Evolutionary conservation across 768 basidiomycete species (phyloP), one percentile per base, ranked within the genome.

Genomic region (Leccinum subgranulosum): DNA sequence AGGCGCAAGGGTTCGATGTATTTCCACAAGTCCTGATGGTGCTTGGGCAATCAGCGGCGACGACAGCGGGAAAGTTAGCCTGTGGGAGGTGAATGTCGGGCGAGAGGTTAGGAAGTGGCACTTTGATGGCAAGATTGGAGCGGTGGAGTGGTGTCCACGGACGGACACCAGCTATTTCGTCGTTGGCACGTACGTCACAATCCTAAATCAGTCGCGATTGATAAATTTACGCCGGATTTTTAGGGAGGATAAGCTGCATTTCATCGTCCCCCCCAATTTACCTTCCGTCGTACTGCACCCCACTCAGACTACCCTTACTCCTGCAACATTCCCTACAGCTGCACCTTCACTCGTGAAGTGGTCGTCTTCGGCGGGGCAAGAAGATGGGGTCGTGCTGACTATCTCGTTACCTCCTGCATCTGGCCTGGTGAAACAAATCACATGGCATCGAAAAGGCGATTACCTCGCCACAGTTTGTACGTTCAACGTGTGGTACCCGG

Each of bases 381-480:
- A 78, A 45, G 84, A 87, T 54, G 73, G 74, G 4, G 78, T 88
- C 17, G 77, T 85, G 64, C 74, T 93, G 50, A 84, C 82, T 7
- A 70, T 90, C 54, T 76, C 75, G 43, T 72, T 93, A 45, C 88
- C 87, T 5, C 65, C 82, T 6, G 80, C 81, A 9, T 87, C 91
- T 31, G 89, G 90, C 5, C 65, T 84, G 43, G 83, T 89, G 6
- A 89, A 83, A 65, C 92, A 97, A 68, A 78, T 98, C 10, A 75
- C 87, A 36, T 98, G 95, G 94, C 97, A 99, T 73, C 81, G 90
- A 53, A 85, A 87, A 67, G 97, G 97, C 50, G 97, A 99, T 71
- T 99, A 99, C 68, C 78, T 99, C 62, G 88, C 96, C 48, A 92
- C 92, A 50, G 94, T 98, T 58, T 90, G 96, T 98, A 70, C 74